Evolutionary conservation across 2,329 filamentous ascomycete species (phyloP).

Genomic region (Claviceps quebecensis): DNA sequence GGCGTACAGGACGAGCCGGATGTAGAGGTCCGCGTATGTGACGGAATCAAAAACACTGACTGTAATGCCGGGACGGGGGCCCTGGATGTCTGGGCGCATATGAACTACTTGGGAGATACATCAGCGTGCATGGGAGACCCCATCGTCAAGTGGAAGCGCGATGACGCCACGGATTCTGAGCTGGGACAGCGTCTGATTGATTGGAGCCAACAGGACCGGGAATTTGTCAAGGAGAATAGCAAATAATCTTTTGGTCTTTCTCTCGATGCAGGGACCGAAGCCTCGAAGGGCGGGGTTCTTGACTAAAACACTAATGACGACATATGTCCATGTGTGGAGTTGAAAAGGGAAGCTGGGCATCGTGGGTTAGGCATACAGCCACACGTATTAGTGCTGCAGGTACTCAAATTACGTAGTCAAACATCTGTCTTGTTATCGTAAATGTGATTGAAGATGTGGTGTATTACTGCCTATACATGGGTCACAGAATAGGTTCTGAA

Average conservation of each 20-base stretch:
- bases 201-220: conserved; percentile 1
- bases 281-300: too few species aligned
- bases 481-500: too few species aligned
- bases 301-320: too few species aligned
- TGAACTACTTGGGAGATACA: conserved; percentile 33
- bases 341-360: too few species aligned
- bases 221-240: not conserved
- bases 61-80: conserved; percentile 39
- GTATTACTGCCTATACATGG: too few species aligned
- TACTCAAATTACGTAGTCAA: too few species aligned
- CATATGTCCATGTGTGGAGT: too few species aligned
- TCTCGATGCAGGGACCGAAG: not conserved
- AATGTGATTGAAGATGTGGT: too few species aligned
- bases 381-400: too few species aligned
- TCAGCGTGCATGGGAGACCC: conserved; percentile 22
- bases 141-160: conserved; percentile 14
- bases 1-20: conserved; percentile 22
- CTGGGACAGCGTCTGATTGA: conserved; percentile 23
- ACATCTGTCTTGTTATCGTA: too few species aligned
- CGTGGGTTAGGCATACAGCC: too few species aligned
- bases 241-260: not conserved
- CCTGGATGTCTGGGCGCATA: conserved; percentile 31
- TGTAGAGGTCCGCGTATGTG: conserved; percentile 30
- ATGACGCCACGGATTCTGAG: conserved; percentile 20
- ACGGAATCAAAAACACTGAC: conserved; percentile 28